phyloP scores from a whole-genome alignment of 345 rosid species.

The Brassica rapa region DNA sequence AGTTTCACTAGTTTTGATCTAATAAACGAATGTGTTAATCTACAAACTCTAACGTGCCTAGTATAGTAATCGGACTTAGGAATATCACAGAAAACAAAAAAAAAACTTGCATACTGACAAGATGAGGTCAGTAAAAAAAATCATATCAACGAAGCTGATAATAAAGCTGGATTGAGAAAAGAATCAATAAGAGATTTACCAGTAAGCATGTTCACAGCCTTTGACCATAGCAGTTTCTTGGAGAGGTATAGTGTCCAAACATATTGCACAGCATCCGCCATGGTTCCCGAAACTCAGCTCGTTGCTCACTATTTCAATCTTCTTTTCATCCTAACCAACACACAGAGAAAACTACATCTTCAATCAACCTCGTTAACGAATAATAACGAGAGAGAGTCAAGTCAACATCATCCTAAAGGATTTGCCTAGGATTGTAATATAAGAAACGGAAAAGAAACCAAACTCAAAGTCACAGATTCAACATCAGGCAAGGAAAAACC shows the following conservation, averaged over 20 bases:
- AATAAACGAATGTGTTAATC: background rate
- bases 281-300: conserved; percentile 56
- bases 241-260: conserved; percentile 73
- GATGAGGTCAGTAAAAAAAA: background rate
- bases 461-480: background rate
- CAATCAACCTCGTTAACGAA: background rate
- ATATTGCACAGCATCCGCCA: conserved; percentile 85
- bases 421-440: background rate
- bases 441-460: background rate
- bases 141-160: background rate
- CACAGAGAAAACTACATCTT: conserved; percentile 6
- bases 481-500: background rate
- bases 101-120: background rate
- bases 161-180: background rate
- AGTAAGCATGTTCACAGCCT: conserved; percentile 97
- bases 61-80: too few relatives aligned
- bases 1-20: background rate
- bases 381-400: background rate
- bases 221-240: conserved; percentile 86
- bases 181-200: conserved; percentile 45
- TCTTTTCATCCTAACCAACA: conserved; percentile 46
- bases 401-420: background rate
- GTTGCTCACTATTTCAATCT: conserved; percentile 33
- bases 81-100: too few relatives aligned
- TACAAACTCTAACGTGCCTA: too few relatives aligned